phyloP scores from a whole-genome alignment of 2,329 filamentous ascomycete species.

The Cryphonectria radicalis region DNA sequence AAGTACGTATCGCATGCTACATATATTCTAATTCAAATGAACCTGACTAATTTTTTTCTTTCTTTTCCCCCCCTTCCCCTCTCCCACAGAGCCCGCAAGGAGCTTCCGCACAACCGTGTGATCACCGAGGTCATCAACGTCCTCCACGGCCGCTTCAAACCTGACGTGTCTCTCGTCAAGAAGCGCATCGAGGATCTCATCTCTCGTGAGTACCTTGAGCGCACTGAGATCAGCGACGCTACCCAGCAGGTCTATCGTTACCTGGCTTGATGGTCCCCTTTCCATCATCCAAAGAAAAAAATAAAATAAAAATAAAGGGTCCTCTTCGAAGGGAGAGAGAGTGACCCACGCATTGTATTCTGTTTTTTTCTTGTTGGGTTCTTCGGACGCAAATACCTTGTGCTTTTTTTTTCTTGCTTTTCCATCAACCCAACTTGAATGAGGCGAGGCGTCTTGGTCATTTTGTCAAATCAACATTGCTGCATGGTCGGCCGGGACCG shows the following conservation, averaged over 20 bases:
- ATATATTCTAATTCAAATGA: constrained; percentile 2
- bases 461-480: background rate
- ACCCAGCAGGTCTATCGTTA: constrained; percentile 71
- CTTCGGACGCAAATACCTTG: background rate
- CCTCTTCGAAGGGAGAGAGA: background rate
- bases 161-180: constrained; percentile 78
- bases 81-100: constrained; percentile 68
- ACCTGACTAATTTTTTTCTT: constrained; percentile 36
- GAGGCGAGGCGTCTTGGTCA: constrained; percentile 27
- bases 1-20: constrained; percentile 62
- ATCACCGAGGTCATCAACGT: constrained; percentile 74
- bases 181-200: constrained; percentile 80
- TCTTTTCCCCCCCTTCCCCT: background rate
- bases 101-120: constrained; percentile 70
- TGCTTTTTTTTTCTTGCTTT: background rate
- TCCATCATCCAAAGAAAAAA: background rate
- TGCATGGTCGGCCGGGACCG: constrained; percentile 1
- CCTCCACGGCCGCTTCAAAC: constrained; percentile 71
- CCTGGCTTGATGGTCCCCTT: constrained; percentile 58
- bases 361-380: constrained; percentile 12
- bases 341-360: background rate
- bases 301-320: no score
- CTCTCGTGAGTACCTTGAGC: constrained; percentile 76
- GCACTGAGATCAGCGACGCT: constrained; percentile 67
- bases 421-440: constrained; percentile 7